These are phyloP conservation scores for Alternaria tenuissima DNA, from an alignment of 2,329 filamentous ascomycete species.

Conservation along the genomic window DNA sequence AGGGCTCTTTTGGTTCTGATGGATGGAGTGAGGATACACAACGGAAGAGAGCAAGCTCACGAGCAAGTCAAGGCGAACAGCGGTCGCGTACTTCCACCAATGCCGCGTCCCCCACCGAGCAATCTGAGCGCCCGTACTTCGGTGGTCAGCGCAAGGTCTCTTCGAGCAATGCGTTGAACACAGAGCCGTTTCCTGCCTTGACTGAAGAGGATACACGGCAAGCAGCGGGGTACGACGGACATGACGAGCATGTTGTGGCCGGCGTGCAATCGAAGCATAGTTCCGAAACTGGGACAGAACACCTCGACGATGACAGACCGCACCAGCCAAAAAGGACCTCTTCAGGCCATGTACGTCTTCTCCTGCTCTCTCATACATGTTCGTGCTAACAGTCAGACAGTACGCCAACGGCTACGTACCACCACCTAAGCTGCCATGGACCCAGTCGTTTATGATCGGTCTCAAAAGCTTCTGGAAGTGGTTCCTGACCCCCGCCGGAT, in stretches of 20 bases:
- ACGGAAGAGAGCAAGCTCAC: slow-evolving; percentile 34
- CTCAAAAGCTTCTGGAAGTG: slow-evolving; percentile 74
- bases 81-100: slow-evolving; percentile 15
- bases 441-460: slow-evolving; percentile 66
- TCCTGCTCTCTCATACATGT: not conserved
- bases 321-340: slow-evolving; percentile 21
- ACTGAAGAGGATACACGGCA: slow-evolving; percentile 37
- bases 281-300: slow-evolving; percentile 29
- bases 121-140: slow-evolving; percentile 6
- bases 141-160: slow-evolving; percentile 18
- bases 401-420: slow-evolving; percentile 54
- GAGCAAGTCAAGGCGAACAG: slow-evolving; percentile 35
- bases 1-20: slow-evolving; percentile 44
- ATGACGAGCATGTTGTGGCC: slow-evolving; percentile 19
- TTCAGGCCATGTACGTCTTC: slow-evolving; percentile 29
- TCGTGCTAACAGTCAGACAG: slow-evolving; percentile 18
- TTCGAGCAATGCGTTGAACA: slow-evolving; percentile 23
- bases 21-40: slow-evolving; percentile 47
- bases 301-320: slow-evolving; percentile 18
- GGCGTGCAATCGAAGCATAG: slow-evolving; percentile 25
- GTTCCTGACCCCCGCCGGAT: slow-evolving; percentile 76
- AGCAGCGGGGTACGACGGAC: slow-evolving; percentile 3
- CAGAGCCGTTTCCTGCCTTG: slow-evolving; percentile 42
- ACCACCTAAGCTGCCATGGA: slow-evolving; percentile 61
- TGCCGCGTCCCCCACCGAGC: slow-evolving; percentile 17